Conservation (phyloP, 2,329 filamentous ascomycete species). For the Trichoderma cornu-damae region DNA sequence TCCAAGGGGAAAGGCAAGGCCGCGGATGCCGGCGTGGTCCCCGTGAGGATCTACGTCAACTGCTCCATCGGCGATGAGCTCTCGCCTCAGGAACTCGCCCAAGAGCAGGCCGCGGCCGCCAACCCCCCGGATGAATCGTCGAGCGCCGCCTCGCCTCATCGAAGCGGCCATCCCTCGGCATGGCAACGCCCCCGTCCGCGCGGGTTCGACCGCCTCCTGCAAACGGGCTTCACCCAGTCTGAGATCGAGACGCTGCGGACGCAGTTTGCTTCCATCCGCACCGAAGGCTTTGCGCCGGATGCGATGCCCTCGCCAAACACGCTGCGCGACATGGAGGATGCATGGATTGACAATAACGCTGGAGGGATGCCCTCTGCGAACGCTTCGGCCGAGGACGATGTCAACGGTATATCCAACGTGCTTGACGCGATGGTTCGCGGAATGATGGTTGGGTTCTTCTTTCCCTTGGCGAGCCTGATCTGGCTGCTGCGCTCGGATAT, state of each 20-base stretch:
- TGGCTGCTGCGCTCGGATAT: conserved; percentile 85
- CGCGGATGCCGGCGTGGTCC: conserved; percentile 37
- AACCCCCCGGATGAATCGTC: conserved; percentile 38
- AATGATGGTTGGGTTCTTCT: conserved; percentile 89
- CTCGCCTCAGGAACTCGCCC: conserved; percentile 60
- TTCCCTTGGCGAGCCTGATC: conserved; percentile 78
- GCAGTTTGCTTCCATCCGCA: conserved; percentile 83
- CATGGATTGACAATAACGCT: conserved; percentile 75
- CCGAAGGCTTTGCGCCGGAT: conserved; percentile 77
- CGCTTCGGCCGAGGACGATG: conserved; percentile 41
- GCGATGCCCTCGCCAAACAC: conserved; percentile 77
- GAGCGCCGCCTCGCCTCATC: conserved; percentile 39
- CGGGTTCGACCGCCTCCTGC: conserved; percentile 82
- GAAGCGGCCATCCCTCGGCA: conserved; percentile 22
- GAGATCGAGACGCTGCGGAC: conserved; percentile 81
- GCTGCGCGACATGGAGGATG: conserved; percentile 75
- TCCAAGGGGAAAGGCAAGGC: conserved; percentile 50
- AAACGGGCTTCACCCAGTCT: conserved; percentile 71
- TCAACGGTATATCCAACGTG: conserved; percentile 48
- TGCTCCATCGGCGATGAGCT: conserved; percentile 83
- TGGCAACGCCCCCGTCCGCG: conserved; percentile 41
- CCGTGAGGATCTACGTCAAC: conserved; percentile 73
- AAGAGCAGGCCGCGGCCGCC: conserved; percentile 52
- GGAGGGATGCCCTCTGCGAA: conserved; percentile 37
- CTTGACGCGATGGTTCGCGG: conserved; percentile 85